Percentiles rank a stretch among this genome's conserved stretches.
phyloP scores from a whole-genome alignment of 345 rosid species.

The Cardamine resedifolia region DNA sequence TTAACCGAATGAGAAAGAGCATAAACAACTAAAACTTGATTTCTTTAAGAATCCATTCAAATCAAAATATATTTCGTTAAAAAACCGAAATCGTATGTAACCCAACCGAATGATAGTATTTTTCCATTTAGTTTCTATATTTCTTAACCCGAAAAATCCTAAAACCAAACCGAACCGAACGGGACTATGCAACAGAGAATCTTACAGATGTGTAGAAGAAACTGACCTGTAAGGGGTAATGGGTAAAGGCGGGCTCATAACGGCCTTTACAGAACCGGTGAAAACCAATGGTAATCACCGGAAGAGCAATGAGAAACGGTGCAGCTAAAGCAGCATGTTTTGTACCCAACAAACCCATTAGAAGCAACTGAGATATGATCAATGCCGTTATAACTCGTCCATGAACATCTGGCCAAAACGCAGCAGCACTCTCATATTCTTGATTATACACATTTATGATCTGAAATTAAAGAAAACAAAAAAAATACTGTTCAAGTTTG shows the following conservation, averaged over 20 bases:
- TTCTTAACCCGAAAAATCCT: no score
- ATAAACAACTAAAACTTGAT: not conserved
- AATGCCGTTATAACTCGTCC: conserved; percentile 64
- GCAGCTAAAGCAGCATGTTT: conserved; percentile 59
- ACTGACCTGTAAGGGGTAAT: conserved; percentile 72
- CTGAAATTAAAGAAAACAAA: conserved; percentile 42
- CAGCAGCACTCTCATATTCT: conserved; percentile 84
- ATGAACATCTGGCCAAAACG: conserved; percentile 97
- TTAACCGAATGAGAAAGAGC: not conserved
- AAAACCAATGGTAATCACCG: conserved; percentile 71
- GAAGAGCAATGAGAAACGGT: conserved; percentile 74
- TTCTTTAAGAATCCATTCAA: not conserved
- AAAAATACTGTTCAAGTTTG: not conserved
- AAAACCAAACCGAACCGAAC: not conserved
- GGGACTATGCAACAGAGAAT: not conserved
- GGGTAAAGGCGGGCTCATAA: conserved; percentile 69
- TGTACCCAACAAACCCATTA: conserved; percentile 73
- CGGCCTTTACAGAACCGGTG: conserved; percentile 71
- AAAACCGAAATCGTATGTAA: not conserved
- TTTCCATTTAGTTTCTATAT: not conserved
- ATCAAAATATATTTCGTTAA: no score
- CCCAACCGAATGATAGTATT: not conserved
- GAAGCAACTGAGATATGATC: conserved; percentile 73
- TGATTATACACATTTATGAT: conserved; percentile 92
- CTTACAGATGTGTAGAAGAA: no score